Evolutionary conservation across 2,329 filamentous ascomycete genomes (phyloP).

Genomic region (Apiospora phragmitis): DNA sequence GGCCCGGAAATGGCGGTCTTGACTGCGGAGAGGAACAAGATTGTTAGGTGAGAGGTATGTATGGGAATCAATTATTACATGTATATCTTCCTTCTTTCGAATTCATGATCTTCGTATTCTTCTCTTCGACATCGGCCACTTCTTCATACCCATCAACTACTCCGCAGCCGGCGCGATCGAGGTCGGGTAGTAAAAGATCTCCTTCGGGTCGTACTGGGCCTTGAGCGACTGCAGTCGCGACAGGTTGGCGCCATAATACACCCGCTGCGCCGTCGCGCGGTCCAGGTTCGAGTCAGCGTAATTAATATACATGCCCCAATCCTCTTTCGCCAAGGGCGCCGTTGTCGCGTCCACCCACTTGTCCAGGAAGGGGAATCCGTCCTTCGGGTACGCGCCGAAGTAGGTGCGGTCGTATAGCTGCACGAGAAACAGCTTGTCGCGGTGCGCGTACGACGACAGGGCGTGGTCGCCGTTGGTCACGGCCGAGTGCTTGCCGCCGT

Average conservation of each 20-base stretch:
- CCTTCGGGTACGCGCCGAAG: slow-evolving; percentile 29
- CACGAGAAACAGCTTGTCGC: slow-evolving; percentile 47
- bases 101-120: not conserved
- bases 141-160: not conserved
- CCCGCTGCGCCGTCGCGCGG: slow-evolving; percentile 44
- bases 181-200: slow-evolving; percentile 42
- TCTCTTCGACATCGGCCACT: too few relatives aligned
- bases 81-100: not conserved
- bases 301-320: slow-evolving; percentile 47
- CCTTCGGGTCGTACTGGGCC: slow-evolving; percentile 38
- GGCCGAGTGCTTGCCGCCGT: slow-evolving; percentile 40
- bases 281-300: slow-evolving; percentile 52
- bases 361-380: slow-evolving; percentile 26
- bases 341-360: slow-evolving; percentile 27
- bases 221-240: slow-evolving; percentile 39
- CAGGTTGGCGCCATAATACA: slow-evolving; percentile 48
- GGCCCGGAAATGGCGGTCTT: not conserved
- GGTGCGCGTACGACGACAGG: slow-evolving; percentile 41
- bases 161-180: not conserved
- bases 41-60: not conserved
- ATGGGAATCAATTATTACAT: not conserved
- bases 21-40: not conserved
- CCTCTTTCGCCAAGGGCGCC: slow-evolving; percentile 18
- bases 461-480: slow-evolving; percentile 30
- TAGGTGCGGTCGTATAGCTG: slow-evolving; percentile 46